A percentile compares a stretch with the other conserved stretches of the same genome.
These are phyloP conservation scores for Zygotorulaspora mrakii DNA, from an alignment of 1,139 yeast species.

Conservation along the genomic window DNA sequence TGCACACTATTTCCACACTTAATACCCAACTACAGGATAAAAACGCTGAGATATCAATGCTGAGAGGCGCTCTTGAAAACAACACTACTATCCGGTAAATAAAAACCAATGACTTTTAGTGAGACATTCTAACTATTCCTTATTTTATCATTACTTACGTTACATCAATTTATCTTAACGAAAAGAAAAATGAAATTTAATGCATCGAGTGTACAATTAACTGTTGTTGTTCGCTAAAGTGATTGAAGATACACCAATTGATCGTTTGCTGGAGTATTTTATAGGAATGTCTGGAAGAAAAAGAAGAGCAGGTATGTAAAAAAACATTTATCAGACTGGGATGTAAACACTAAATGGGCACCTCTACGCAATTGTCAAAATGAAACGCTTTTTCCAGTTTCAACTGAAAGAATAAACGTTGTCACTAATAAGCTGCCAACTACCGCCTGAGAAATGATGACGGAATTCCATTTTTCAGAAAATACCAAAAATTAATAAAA, in stretches of 20 bases:
- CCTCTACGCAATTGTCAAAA: constrained; percentile 1
- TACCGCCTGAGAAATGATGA: no score
- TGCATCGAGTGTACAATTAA: background rate
- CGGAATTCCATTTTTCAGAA: no score
- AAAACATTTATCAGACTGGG: background rate
- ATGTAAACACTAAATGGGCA: background rate
- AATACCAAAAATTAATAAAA: no score
- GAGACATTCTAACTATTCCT: no score
- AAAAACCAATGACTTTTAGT: no score
- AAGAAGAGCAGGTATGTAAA: constrained; percentile 31
- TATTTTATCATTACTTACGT: background rate
- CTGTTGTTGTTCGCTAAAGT: no score
- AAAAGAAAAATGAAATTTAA: background rate
- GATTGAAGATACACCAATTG: no score
- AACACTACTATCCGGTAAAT: no score
- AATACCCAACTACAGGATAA: constrained; percentile 47
- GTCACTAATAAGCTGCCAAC: background rate
- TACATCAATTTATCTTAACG: background rate
- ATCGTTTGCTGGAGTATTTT: background rate
- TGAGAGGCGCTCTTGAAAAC: constrained; percentile 4
- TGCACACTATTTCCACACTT: constrained; percentile 54
- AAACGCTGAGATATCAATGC: constrained; percentile 22
- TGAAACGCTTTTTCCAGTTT: background rate
- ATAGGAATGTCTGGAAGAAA: constrained; percentile 30
- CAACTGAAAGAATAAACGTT: background rate